Evolutionary conservation across 164 flowering plant species (phyloP), one percentile per base, ranked within the genome.

Genomic region (Pachysandra terminalis): DNA sequence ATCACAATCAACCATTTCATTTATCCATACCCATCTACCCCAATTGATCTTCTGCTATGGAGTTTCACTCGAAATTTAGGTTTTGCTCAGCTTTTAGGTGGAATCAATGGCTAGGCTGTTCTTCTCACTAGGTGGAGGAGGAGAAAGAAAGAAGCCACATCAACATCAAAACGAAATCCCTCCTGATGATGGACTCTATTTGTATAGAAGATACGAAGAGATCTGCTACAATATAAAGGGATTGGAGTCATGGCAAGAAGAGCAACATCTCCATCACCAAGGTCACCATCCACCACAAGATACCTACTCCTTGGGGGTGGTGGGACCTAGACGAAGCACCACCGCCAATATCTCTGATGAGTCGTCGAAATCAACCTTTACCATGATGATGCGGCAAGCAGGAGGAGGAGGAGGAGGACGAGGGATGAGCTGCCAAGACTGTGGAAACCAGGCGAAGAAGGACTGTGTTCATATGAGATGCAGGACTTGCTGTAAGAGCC

Each of bases 401-500:
- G n/a, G n/a, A n/a, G n/a, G 82, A 49, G 65, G 67, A 28, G 79
- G 77, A 5, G 75, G 78, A 1, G 75, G 78, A 9, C 72, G 78
- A 3, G 68, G 81, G 0, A 65, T 75, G 10, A 87, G 84, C 63
- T 88, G 94, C 73, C 94, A 87, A 64, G 96, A 88, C 71, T 88
- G 96, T 58, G 96, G 96, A 14, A 90, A 90, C 74, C 96, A 90
- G 65, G 94, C 96, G 0, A 90, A 90, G 84, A 90, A 90, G 70
- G 96, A 89, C 64, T 90, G 96, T 28, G 5, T 54, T 0, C 92
- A 90, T 71, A 68, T 83, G 85, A 71, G 96, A 71, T 88, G 96
- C 71, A 69, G 96, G 61, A 88, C 96, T 41, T 90, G 96, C 71
- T 90, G 96, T 61, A 90, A 86, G 80, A 85, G 87, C 81, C 82